These are phyloP conservation scores for Lonicera japonica DNA, from an alignment of 129 eudicot species.

Conservation along the genomic window DNA sequence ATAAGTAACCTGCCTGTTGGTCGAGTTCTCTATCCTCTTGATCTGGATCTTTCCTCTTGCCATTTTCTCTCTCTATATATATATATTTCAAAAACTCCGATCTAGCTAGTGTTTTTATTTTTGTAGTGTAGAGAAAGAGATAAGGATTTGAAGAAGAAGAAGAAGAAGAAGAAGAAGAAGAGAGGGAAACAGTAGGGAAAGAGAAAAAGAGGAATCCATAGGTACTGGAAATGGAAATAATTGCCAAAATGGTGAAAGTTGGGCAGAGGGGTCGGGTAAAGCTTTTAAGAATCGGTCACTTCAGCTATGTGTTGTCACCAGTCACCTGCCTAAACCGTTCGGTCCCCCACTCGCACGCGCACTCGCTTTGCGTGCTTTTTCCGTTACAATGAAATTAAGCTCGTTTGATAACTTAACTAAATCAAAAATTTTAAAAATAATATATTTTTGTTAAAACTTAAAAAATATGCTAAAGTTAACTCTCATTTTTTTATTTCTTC, in stretches of 20 bases:
- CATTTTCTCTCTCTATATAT: slow-evolving; percentile 13
- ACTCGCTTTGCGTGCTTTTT: no score
- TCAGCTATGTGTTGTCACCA: slow-evolving; percentile 19
- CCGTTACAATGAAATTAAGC: no score
- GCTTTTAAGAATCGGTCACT: slow-evolving; percentile 30
- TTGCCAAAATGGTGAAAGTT: slow-evolving; percentile 25
- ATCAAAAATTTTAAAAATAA: no score
- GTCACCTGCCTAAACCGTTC: neutral
- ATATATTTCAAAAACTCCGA: neutral
- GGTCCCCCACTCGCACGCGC: neutral
- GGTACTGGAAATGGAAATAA: slow-evolving; percentile 22
- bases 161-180: neutral
- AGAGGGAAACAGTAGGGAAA: neutral
- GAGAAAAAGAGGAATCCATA: neutral
- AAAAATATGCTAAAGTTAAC: no score
- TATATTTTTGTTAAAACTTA: no score
- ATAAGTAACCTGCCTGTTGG: slow-evolving; percentile 47
- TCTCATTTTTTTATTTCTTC: no score
- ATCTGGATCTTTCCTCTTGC: slow-evolving; percentile 57
- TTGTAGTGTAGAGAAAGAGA: neutral
- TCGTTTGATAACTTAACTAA: no score
- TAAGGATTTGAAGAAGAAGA: no score
- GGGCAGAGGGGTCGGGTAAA: slow-evolving; percentile 20
- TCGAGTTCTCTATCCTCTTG: slow-evolving; percentile 44
- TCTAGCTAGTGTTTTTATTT: neutral